A percentile compares a stretch with the other conserved stretches of the same genome.
These are phyloP conservation scores for Phytopythium ostracodes DNA, from an alignment of 352 stramenopile genomes.

Conservation along the genomic window DNA sequence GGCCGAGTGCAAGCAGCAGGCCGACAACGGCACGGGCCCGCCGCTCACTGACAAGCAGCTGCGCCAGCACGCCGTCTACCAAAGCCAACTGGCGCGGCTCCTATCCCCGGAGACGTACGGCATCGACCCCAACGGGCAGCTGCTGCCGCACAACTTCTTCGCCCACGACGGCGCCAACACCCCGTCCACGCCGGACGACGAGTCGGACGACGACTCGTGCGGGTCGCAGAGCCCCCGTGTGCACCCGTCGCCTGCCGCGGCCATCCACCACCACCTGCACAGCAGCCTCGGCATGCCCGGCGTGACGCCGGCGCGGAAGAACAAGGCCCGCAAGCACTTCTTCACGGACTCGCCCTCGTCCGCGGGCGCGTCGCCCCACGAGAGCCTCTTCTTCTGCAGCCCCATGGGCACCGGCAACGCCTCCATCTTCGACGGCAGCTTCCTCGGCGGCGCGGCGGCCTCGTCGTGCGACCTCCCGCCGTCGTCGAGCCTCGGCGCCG, in stretches of 20 bases:
- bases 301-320: constrained; percentile 17
- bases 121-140: constrained; percentile 62
- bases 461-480: constrained; percentile 13
- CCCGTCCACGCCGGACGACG: constrained; percentile 22
- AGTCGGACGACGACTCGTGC: constrained; percentile 53
- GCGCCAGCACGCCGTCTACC: constrained; percentile 59
- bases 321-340: constrained; percentile 38
- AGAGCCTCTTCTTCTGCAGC: constrained; percentile 25
- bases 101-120: constrained; percentile 77
- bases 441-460: constrained; percentile 14
- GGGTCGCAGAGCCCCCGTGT: constrained; percentile 30
- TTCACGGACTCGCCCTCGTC: constrained; percentile 45
- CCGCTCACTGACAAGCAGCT: constrained; percentile 75
- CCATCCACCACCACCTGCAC: constrained; percentile 2
- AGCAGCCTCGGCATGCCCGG: not conserved
- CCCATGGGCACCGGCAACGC: constrained; percentile 20
- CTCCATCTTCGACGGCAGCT: constrained; percentile 26
- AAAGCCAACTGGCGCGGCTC: constrained; percentile 73
- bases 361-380: constrained; percentile 23
- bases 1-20: constrained; percentile 57
- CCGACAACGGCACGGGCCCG: constrained; percentile 31
- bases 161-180: constrained; percentile 17
- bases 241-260: constrained; percentile 13
- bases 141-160: constrained; percentile 38
- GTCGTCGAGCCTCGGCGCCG: constrained; percentile 13